Base-by-base conservation (phyloP, 1,139 yeast genomes). In the Sugiyamaella neomexicana region DNA sequence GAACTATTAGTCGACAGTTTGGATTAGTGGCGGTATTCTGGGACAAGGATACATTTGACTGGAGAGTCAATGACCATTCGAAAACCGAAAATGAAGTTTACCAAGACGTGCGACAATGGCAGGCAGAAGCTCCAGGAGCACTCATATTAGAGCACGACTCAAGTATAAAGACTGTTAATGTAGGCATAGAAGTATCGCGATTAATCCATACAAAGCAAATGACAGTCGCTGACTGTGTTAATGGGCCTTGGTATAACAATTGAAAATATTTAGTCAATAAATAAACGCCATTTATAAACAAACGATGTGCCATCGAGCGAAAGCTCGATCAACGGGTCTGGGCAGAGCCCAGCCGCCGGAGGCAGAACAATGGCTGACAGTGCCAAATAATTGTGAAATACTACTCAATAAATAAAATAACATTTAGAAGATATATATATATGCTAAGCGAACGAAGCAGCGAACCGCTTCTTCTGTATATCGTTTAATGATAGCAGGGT, bases 1-100 rank as follows among this genome's bases (percentile, higher is more conserved):
- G 98, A 55, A 75, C 85, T 1, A 88, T 91, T 53, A 79, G 89
- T 13, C 75, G 95, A 52, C 89, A 86, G 69, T 88, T 91, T 70
- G 97, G 97, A 0, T 79, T 91, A 78, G 91, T 85, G 65, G 82
- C 87, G 12, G 97, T 87, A 23, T 72, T 93, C 46, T 91, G 98
- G 99, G 95, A 90, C 67, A 82, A 81, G 63, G 98, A 91, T 69
- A 83, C 97, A 0, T 85, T 85, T 71, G 98, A 93, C 70, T 91
- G 98, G 98, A 82, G 83, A 69, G 73, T 90, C 61, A 65, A 65
- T 50, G 70, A 66, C 27, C 66, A 66, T 15, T 56, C 65, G 37
- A 76, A 80, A 53, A 76, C 80, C 0, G 82, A 80, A 55, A 64
- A 66, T 2, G 80, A 80, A 45, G 82, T 90, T 36, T 72, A 76